These are phyloP conservation scores for Tylopilus vinaceipallidus DNA, from an alignment of 768 basidiomycete genomes.

Conservation along the genomic window DNA sequence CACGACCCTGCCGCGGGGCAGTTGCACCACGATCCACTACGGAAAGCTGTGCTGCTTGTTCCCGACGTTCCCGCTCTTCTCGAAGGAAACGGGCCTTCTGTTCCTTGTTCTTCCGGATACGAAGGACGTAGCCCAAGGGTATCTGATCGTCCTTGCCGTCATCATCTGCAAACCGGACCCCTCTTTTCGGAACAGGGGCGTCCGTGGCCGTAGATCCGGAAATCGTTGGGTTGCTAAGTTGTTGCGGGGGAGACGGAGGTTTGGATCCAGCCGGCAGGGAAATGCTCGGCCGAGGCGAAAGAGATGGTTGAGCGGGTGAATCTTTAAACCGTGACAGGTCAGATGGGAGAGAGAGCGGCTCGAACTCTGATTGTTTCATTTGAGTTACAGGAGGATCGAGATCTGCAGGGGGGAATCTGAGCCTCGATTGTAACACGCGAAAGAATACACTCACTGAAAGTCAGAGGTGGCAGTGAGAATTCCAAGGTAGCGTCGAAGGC, in stretches of 20 bases:
- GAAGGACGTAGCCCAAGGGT: conserved; percentile 68
- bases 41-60: conserved; percentile 31
- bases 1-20: conserved; percentile 7
- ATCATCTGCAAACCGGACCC: conserved; percentile 65
- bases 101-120: conserved; percentile 69
- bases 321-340: conserved; percentile 4
- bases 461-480: conserved; percentile 15
- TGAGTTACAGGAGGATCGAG: conserved; percentile 19
- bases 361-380: conserved; percentile 1
- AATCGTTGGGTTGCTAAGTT: not conserved
- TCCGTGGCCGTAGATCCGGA: conserved; percentile 10
- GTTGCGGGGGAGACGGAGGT: not conserved
- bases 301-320: not conserved
- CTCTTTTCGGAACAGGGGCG: conserved; percentile 37
- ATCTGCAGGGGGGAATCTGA: conserved; percentile 21
- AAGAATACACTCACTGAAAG: conserved; percentile 16
- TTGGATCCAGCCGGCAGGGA: not conserved
- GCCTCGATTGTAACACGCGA: not conserved
- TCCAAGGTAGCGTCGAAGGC: conserved; percentile 18
- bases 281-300: conserved; percentile 1
- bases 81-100: conserved; percentile 68
- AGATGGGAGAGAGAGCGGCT: conserved; percentile 1
- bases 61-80: conserved; percentile 54
- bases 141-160: conserved; percentile 62
- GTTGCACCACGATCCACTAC: conserved; percentile 33